Evolutionary conservation across 331 rosid species (phyloP), one percentile per base, ranked within the genome.

Genomic region (Arachis monticola): DNA sequence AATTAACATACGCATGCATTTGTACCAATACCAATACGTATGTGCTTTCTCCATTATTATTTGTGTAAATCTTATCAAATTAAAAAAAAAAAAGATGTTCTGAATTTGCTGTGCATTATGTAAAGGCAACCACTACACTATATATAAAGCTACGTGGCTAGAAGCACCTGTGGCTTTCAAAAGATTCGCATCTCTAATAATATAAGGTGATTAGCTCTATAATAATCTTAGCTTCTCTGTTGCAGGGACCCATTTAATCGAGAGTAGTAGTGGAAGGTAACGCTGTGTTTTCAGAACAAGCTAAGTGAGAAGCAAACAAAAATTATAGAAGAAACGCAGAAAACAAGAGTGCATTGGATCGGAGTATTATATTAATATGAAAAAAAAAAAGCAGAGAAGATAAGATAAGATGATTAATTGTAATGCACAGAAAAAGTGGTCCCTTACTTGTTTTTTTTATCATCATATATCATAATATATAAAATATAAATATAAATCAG

Each of bases 401-500:
- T 35, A 35, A 67, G 84, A 79, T 71, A 48, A 70, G 80, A 31
- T 17, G 56, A 51, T 67, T 71, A 72, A 67, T 60, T 46, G 17
- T 44, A 45, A 6, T 41, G 69, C 69, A 51, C 47, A 69, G 69
- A 74, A 71, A 60, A 71, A 60, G 83, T 83, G 89, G 89, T 83
- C 85, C 87, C 64, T 31, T 42, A 6, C 69, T 44, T 47, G 30
- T 9, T 64, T 51, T 75, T 57, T 53, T 51, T 10, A 5, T 52
- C 32, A 55, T 14, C 27, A 4, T 2, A 11, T 3, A 44, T 51
- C 6, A 61, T 75, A 1, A n/a, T 44, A 42, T 22, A 22, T 22
- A 22, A 22, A 22, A 22, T 22, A 22, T 22, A 22, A 22, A 22
- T 22, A 22, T 22, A 22, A 22, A 22, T 22, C 27, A 22, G 27